A percentile compares a stretch with the other conserved stretches of the same genome.
Conservation (phyloP, 2,329 filamentous ascomycete species). For the Fusarium longipes region DNA sequence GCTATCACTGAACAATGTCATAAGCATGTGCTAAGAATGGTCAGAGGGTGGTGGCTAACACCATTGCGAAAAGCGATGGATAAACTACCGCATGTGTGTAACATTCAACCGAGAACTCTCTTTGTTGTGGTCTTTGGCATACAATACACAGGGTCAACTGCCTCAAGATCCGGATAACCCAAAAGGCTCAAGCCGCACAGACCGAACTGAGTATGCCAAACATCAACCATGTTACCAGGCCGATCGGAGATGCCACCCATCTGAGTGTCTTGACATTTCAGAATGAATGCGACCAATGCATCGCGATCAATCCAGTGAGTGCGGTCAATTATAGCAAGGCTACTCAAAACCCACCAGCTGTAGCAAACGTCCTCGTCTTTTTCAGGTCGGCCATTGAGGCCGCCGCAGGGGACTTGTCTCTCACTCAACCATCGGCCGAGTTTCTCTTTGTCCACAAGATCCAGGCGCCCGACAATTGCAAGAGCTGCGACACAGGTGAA, state of each 20-base stretch:
- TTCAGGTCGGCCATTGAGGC: conserved; percentile 92
- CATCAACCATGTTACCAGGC: conserved; percentile 94
- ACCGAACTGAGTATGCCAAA: conserved; percentile 94
- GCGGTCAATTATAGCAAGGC: conserved; percentile 86
- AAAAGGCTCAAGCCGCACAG: conserved; percentile 88
- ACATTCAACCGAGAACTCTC: conserved; percentile 61
- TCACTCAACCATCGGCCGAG: conserved; percentile 93
- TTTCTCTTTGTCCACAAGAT: conserved; percentile 84
- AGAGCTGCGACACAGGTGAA: conserved; percentile 93
- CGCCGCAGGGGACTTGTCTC: conserved; percentile 86
- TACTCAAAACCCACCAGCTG: conserved; percentile 98
- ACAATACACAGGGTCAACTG: conserved; percentile 90
- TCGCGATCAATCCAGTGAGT: conserved; percentile 93
- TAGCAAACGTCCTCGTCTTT: conserved; percentile 98
- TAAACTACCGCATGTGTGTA: background rate
- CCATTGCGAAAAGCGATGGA: background rate
- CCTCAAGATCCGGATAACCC: conserved; percentile 78
- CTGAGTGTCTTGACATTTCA: conserved; percentile 88
- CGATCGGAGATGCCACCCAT: conserved; percentile 88
- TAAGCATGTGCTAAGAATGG: conserved; percentile 76
- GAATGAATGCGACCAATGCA: conserved; percentile 83
- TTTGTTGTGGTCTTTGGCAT: conserved; percentile 76
- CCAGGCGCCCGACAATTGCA: conserved; percentile 82
- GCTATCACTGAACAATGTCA: conserved; percentile 60
- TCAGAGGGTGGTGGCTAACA: conserved; percentile 61